A percentile compares a stretch with the other conserved stretches of the same genome.
Evolutionary conservation across 441 rosid genomes (phyloP).

Genomic region (Arabidopsis hybrid): DNA sequence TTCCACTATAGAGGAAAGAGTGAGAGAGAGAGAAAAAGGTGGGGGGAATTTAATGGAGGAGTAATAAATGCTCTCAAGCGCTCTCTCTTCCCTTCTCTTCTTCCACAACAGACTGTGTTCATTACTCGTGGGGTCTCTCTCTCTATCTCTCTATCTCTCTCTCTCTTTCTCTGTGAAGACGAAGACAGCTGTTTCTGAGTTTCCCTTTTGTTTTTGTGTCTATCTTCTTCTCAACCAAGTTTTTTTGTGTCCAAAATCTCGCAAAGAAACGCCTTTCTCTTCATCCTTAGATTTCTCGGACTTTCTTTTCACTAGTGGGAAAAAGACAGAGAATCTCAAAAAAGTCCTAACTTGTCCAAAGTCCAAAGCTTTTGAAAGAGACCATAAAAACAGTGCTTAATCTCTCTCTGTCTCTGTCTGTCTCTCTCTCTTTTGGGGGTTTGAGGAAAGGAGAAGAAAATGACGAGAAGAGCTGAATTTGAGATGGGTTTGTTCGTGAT

Average conservation of each 20-base stretch:
- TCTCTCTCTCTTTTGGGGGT: conserved; percentile 11
- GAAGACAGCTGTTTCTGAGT: conserved; percentile 47
- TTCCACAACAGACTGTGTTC: conserved; percentile 44
- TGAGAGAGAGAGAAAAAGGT: conserved; percentile 29
- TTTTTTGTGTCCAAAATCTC: conserved; percentile 14
- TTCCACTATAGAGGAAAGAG: neutral
- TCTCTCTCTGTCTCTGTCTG: neutral
- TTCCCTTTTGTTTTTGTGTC: conserved; percentile 29
- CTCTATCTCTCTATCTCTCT: conserved; percentile 1
- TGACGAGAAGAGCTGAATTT: conserved; percentile 34
- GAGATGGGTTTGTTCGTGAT: conserved; percentile 38
- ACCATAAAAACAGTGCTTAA: neutral
- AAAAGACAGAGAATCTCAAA: conserved; percentile 20
- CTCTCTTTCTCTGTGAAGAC: conserved; percentile 27
- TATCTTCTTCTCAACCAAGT: conserved; percentile 27
- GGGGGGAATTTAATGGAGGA: conserved; percentile 40
- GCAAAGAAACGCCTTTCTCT: conserved; percentile 20
- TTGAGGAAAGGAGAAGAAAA: conserved; percentile 24
- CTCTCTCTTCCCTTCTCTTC: conserved; percentile 36
- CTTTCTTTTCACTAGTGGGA: conserved; percentile 34
- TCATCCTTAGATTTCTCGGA: conserved; percentile 11
- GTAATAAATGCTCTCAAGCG: conserved; percentile 46
- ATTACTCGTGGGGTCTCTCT: conserved; percentile 40
- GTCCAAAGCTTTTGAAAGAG: conserved; percentile 33
- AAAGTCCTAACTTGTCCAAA: conserved; percentile 31